Evolutionary conservation across 2,329 filamentous ascomycete species (phyloP).

Genomic region (Polytolypa hystricis): DNA sequence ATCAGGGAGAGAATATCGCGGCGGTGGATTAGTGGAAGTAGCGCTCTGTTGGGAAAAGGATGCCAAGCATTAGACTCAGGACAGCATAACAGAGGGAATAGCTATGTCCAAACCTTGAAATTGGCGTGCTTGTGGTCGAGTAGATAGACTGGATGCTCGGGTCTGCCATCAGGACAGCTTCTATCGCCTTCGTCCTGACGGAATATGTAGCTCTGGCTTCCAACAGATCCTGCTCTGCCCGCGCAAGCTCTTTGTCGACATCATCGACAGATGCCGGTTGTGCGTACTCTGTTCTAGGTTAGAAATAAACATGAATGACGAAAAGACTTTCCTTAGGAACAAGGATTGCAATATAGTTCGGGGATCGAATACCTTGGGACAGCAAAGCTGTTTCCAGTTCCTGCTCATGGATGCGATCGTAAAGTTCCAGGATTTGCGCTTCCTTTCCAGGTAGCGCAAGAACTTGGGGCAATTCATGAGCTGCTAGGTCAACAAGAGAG

Average conservation of each 20-base stretch:
- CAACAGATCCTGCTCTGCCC: slow-evolving; percentile 54
- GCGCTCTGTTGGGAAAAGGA: slow-evolving; percentile 39
- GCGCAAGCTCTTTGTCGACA: slow-evolving; percentile 39
- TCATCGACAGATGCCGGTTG: slow-evolving; percentile 38
- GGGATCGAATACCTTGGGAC: slow-evolving; percentile 27
- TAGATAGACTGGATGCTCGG: slow-evolving; percentile 71
- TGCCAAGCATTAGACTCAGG: not conserved
- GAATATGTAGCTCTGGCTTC: slow-evolving; percentile 60
- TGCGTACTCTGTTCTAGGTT: slow-evolving; percentile 13
- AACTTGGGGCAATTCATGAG: slow-evolving; percentile 32
- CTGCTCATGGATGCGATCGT: slow-evolving; percentile 60
- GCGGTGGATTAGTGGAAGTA: slow-evolving; percentile 54
- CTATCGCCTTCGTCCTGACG: slow-evolving; percentile 57
- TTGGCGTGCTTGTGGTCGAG: slow-evolving; percentile 49
- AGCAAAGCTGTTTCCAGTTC: slow-evolving; percentile 62
- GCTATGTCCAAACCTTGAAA: slow-evolving; percentile 48
- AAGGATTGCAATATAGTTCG: not conserved
- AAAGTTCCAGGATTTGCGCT: slow-evolving; percentile 54
- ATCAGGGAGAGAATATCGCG: slow-evolving; percentile 57
- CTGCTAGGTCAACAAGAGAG: slow-evolving; percentile 27
- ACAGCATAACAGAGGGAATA: not conserved
- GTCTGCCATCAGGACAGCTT: slow-evolving; percentile 59
- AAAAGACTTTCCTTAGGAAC: no score
- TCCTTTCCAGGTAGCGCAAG: slow-evolving; percentile 57
- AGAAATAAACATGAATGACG: not conserved